Conservation (phyloP, 2,329 filamentous ascomycete genomes). For the Furcasterigmium furcatum region DNA sequence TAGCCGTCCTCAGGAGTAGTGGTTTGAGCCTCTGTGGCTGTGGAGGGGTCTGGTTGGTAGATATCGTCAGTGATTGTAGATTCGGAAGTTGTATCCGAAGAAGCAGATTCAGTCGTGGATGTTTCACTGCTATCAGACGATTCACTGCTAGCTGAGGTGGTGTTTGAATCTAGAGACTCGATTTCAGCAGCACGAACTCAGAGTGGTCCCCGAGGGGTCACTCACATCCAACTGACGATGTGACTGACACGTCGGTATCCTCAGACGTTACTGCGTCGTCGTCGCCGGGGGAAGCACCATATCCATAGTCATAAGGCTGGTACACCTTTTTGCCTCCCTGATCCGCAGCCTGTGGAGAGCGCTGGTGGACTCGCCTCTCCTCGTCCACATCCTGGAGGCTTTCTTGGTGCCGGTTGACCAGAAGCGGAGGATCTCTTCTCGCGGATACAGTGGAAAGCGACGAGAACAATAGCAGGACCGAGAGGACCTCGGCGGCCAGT, state of each 20-base stretch:
- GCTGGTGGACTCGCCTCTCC: not conserved
- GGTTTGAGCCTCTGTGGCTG: too few relatives aligned
- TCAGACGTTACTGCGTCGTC: not conserved
- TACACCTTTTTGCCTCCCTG: not conserved
- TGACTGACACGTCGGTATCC: not conserved
- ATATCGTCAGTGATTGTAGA: too few relatives aligned
- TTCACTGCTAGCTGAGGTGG: too few relatives aligned
- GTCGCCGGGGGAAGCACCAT: not conserved
- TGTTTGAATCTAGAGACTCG: too few relatives aligned
- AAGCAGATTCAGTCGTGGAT: not conserved
- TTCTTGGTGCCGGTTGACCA: not conserved
- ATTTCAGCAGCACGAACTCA: too few relatives aligned
- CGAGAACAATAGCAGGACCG: slow-evolving; percentile 23
- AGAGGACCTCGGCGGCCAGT: slow-evolving; percentile 26
- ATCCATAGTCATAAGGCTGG: not conserved
- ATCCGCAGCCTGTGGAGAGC: not conserved
- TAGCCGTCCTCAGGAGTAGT: not conserved
- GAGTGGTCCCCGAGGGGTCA: too few relatives aligned
- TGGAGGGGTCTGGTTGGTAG: too few relatives aligned
- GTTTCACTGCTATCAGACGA: too few relatives aligned
- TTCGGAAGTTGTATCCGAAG: too few relatives aligned
- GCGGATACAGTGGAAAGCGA: not conserved
- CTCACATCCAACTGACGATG: not conserved
- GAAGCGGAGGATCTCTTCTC: not conserved
- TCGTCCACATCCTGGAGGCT: not conserved